Evolutionary conservation across 371 early-diverging fungal genomes (phyloP).

Genomic region (Mortierella sp.): DNA sequence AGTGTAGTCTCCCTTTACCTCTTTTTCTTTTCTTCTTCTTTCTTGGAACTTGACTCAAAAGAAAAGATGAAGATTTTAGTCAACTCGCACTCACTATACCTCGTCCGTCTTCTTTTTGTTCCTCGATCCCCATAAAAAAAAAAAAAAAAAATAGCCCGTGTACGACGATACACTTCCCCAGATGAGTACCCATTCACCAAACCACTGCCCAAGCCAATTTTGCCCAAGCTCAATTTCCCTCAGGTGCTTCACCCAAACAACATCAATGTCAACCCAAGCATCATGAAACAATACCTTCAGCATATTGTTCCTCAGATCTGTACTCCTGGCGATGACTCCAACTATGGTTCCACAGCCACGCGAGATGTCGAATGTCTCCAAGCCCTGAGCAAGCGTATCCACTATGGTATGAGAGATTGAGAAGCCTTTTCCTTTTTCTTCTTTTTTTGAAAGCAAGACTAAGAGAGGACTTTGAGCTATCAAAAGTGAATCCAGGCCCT

Average conservation of each 20-base stretch:
- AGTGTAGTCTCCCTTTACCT: constrained; percentile 8
- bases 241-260: constrained; percentile 73
- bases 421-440: background rate
- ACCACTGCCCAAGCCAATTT: constrained; percentile 85
- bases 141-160: constrained; percentile 90
- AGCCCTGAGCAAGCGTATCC: constrained; percentile 92
- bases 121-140: background rate
- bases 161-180: constrained; percentile 84
- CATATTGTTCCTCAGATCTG: constrained; percentile 79
- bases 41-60: background rate
- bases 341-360: constrained; percentile 94
- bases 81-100: background rate
- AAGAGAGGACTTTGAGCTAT: too few relatives aligned
- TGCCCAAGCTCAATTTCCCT: constrained; percentile 85
- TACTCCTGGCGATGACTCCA: constrained; percentile 75
- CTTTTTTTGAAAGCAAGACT: too few relatives aligned
- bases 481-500: too few relatives aligned
- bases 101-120: constrained; percentile 2
- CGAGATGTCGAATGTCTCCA: constrained; percentile 94
- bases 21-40: constrained; percentile 8
- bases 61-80: background rate
- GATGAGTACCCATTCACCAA: constrained; percentile 96
- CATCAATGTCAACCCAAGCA: constrained; percentile 87
- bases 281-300: constrained; percentile 82
- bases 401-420: constrained; percentile 76